phyloP scores from a whole-genome alignment of 140 eudicot genomes.

The Bidens hawaiensis region DNA sequence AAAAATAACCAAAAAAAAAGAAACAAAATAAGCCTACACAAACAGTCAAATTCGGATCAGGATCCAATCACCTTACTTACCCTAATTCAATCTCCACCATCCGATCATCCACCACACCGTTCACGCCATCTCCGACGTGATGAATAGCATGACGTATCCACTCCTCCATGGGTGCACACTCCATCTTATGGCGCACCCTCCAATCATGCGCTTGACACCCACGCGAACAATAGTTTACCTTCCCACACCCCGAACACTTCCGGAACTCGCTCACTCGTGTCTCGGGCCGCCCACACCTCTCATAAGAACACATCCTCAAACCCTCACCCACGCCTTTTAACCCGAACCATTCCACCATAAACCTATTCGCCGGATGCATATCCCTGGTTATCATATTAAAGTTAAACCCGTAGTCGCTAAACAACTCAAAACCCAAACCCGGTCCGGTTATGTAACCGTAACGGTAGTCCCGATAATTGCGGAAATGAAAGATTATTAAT shows the following conservation, averaged over 20 bases:
- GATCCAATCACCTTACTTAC: slow-evolving; percentile 16
- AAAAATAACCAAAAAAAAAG: too few relatives aligned
- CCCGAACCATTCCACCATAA: slow-evolving; percentile 54
- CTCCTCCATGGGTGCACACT: slow-evolving; percentile 43
- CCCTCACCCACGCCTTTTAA: slow-evolving; percentile 14
- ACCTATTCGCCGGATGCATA: slow-evolving; percentile 38
- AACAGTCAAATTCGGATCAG: slow-evolving; percentile 5
- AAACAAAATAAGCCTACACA: neutral
- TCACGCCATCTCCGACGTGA: slow-evolving; percentile 11
- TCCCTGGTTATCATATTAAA: too few relatives aligned
- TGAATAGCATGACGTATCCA: slow-evolving; percentile 27
- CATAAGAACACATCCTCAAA: slow-evolving; percentile 31
- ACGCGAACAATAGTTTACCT: slow-evolving; percentile 56
- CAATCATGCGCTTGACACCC: slow-evolving; percentile 68
- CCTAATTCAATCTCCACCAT: slow-evolving; percentile 20
- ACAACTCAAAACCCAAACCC: too few relatives aligned
- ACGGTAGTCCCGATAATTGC: too few relatives aligned
- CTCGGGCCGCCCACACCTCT: slow-evolving; percentile 52
- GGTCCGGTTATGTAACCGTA: too few relatives aligned
- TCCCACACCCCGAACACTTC: slow-evolving; percentile 53
- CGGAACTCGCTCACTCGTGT: slow-evolving; percentile 49
- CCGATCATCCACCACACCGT: slow-evolving; percentile 21
- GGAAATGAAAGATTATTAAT: too few relatives aligned
- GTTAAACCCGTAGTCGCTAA: too few relatives aligned
- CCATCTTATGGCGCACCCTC: too few relatives aligned